Percentiles rank a stretch among this genome's conserved stretches.
These are phyloP conservation scores for Monilinia fructicola DNA, from an alignment of 2,329 filamentous ascomycete species.

Conservation along the genomic window DNA sequence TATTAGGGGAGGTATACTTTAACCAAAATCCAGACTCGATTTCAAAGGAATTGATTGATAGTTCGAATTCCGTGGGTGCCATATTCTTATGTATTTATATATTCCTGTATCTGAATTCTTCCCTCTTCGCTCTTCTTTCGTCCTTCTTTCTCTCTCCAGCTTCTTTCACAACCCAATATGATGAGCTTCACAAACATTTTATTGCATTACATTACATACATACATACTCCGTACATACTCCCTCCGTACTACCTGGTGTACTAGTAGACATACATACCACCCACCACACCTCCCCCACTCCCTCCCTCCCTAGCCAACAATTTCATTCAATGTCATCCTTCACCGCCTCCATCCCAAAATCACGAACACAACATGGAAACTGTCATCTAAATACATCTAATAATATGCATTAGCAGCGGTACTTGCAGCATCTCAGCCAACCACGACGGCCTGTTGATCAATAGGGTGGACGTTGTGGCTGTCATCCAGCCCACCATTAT, in stretches of 20 bases:
- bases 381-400: not conserved
- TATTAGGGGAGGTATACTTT: not conserved
- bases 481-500: constrained; percentile 1
- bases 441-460: not conserved
- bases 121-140: too few relatives aligned
- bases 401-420: constrained; percentile 7
- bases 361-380: not conserved
- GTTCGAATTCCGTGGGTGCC: too few relatives aligned
- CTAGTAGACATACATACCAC: too few relatives aligned
- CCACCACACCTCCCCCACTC: too few relatives aligned
- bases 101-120: not conserved
- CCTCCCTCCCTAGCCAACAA: too few relatives aligned
- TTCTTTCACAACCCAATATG: not conserved
- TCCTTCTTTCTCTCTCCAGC: too few relatives aligned
- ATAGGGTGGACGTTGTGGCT: constrained; percentile 2
- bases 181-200: too few relatives aligned
- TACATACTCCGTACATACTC: too few relatives aligned
- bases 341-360: constrained; percentile 9
- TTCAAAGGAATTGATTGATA: not conserved
- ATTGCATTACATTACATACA: too few relatives aligned
- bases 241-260: too few relatives aligned
- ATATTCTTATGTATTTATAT: not conserved
- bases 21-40: not conserved
- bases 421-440: not conserved
- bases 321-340: constrained; percentile 12